These are phyloP conservation scores for Eimeria praecox DNA, from an alignment of 169 alveolate genomes.

Conservation along the genomic window DNA sequence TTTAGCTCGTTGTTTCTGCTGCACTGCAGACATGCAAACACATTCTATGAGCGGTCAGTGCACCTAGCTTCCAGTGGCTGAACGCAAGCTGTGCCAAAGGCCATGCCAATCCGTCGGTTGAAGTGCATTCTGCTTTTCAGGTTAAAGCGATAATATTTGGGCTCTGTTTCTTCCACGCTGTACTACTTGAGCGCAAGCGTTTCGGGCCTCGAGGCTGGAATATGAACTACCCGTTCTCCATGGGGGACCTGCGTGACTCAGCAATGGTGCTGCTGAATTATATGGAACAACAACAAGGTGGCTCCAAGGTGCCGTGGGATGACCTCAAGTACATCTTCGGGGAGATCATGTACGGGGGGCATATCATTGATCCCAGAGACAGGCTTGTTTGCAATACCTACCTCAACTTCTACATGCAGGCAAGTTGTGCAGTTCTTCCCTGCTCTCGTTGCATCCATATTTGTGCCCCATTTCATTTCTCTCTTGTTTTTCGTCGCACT, in stretches of 20 bases:
- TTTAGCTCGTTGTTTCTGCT: too few relatives aligned
- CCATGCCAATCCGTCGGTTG: too few relatives aligned
- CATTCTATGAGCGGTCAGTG: too few relatives aligned
- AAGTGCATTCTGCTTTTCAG: constrained; percentile 35
- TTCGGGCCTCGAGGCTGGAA: constrained; percentile 99
- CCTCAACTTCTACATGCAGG: constrained; percentile 95
- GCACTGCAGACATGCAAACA: too few relatives aligned
- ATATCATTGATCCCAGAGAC: constrained; percentile 98
- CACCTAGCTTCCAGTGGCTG: too few relatives aligned
- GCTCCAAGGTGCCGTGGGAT: constrained; percentile 97
- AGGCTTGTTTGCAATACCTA: constrained; percentile 95
- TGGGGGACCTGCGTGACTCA: constrained; percentile 98
- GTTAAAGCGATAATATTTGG: constrained; percentile 97
- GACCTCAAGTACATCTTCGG: constrained; percentile 98
- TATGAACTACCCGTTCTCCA: constrained; percentile 97
- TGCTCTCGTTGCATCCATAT: too few relatives aligned
- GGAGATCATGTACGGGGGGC: constrained; percentile 99
- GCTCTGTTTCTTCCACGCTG: constrained; percentile 98
- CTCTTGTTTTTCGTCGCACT: too few relatives aligned
- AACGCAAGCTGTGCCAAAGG: too few relatives aligned
- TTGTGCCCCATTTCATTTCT: too few relatives aligned
- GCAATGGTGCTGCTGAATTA: constrained; percentile 96
- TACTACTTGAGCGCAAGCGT: constrained; percentile 97
- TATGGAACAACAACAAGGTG: constrained; percentile 91
- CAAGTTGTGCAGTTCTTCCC: background rate